A percentile compares a stretch with the other conserved stretches of the same genome.
Evolutionary conservation across 2,329 filamentous ascomycete species (phyloP).

Genomic region (Pseudogymnoascus sp.): DNA sequence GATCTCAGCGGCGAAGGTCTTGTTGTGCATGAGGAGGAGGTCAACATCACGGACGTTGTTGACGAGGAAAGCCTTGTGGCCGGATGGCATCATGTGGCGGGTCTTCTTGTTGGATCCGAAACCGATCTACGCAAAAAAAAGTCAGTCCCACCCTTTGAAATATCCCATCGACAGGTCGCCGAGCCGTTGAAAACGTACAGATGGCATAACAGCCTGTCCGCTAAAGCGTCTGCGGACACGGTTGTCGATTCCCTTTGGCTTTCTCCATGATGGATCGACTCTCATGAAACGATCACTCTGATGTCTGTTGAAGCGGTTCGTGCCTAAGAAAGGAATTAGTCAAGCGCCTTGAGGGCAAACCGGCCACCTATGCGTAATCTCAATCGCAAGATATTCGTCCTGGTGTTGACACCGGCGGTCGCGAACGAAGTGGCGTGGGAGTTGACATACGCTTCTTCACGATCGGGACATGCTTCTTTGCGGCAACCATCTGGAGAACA

Average conservation of each 20-base stretch:
- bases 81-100: conserved; percentile 95
- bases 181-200: conserved; percentile 58
- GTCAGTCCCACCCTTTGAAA: conserved; percentile 19
- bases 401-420: neutral
- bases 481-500: conserved; percentile 78
- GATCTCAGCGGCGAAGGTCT: conserved; percentile 97
- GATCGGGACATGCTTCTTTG: conserved; percentile 99
- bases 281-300: conserved; percentile 97
- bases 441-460: conserved; percentile 96
- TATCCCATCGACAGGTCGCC: neutral
- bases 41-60: conserved; percentile 94
- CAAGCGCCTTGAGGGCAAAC: conserved; percentile 22
- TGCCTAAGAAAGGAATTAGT: conserved; percentile 53
- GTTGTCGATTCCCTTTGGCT: conserved; percentile 99
- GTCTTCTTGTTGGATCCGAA: conserved; percentile 99
- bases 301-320: conserved; percentile 92
- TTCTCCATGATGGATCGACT: conserved; percentile 87
- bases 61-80: conserved; percentile 99
- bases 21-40: conserved; percentile 99
- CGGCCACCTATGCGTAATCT: neutral
- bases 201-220: conserved; percentile 93
- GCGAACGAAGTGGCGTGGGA: conserved; percentile 12
- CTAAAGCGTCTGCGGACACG: conserved; percentile 95
- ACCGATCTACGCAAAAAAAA: conserved; percentile 63
- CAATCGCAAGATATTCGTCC: neutral